A percentile compares a stretch with the other conserved stretches of the same genome.
Conservation (phyloP, 345 rosid genomes). For the Gossypium ekmanianum region DNA sequence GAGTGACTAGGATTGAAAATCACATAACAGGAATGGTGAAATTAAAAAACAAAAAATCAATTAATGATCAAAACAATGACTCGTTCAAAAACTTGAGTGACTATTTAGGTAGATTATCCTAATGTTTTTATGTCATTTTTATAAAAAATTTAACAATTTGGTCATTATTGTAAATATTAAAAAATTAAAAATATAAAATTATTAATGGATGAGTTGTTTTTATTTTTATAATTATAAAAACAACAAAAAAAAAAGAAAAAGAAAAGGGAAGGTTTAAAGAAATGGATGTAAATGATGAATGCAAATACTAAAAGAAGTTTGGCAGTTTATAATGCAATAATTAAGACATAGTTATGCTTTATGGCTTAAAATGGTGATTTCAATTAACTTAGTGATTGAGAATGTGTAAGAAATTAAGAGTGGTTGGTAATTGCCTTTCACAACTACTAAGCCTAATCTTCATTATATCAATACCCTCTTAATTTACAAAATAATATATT, state of each 20-base stretch:
- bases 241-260: not conserved
- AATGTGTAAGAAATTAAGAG: not conserved
- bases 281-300: not conserved
- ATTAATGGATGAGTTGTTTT: not conserved
- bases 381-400: not conserved
- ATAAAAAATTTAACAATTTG: too few species aligned
- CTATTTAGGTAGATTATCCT: too few species aligned
- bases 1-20: too few species aligned
- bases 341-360: not conserved
- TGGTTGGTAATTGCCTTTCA: not conserved
- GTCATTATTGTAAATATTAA: too few species aligned
- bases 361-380: not conserved
- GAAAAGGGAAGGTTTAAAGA: not conserved
- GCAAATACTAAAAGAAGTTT: not conserved
- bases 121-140: too few species aligned
- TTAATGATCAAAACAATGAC: too few species aligned
- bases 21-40: too few species aligned
- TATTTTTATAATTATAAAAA: not conserved
- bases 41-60: too few species aligned
- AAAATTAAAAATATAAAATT: not conserved
- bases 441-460: not conserved
- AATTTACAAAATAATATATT: too few species aligned
- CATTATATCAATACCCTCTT: not conserved
- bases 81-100: too few species aligned
- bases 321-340: not conserved